Base-by-base conservation (phyloP, 148 eudicot species). In the Fagopyrum homotropicum region DNA sequence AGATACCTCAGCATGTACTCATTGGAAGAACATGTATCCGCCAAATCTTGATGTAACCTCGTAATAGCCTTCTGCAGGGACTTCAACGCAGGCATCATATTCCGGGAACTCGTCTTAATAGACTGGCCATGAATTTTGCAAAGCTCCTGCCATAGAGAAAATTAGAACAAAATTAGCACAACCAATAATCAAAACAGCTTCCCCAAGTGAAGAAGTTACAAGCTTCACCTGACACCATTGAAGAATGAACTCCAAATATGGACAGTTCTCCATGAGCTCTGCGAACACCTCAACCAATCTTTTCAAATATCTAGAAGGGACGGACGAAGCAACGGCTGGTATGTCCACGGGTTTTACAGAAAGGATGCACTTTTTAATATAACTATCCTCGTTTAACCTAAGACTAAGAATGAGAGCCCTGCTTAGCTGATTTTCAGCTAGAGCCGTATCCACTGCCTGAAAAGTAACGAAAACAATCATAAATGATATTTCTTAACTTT, bases 1-100 rank as follows among this genome's bases (percentile, higher is more conserved):
- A 95, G 73, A 87, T 92, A 95, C 76, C 84, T 85, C 57, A 95
- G 88, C 78, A 88, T 79, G 80, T 95, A 95, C 80, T 95, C 99
- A 75, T 95, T 95, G 45, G 97, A 92, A 61, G 97, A 92, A 76
- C 97, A 95, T 14, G 85, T 90, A 61, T 92, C 99, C 0, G 96
- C 91, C 85, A 95, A 86, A 88, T 95, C 99, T 77, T 90, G 97
- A 88, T 92, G 96, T 73, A 84, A 73, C 75, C 88, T 85, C 29
- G 92, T 95, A 59, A 90, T 87, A 70, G 96, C 85, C 85, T 95
- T 95, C 81, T 95, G 97, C 84, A 95, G 81, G 14, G 97, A 90
- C 81, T 92, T 95, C 15, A 95, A 73, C 77, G 96, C 86, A 49
- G 99, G 99, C 77, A 90, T 91, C 88, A 92, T 77, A 70, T 85